Percentiles rank a stretch among this genome's conserved stretches.
These are phyloP conservation scores for Alternaria atra DNA, from an alignment of 2,329 filamentous ascomycete species.

Conservation along the genomic window DNA sequence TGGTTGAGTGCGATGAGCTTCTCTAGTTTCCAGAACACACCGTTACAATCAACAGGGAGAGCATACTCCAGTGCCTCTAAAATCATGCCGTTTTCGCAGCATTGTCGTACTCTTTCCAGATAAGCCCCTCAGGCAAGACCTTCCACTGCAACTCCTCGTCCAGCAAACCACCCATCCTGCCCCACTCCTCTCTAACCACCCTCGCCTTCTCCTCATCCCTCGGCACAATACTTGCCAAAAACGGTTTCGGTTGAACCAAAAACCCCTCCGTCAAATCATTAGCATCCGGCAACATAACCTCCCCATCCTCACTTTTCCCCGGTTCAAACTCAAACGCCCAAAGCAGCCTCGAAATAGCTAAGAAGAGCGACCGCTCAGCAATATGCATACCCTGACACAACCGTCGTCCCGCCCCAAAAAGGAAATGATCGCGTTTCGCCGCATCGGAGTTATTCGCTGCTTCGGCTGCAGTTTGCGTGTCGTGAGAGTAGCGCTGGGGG, in stretches of 20 bases:
- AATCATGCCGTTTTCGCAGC: conserved; percentile 5
- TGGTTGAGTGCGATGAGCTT: background rate
- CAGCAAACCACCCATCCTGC: conserved; percentile 23
- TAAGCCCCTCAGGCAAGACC: conserved; percentile 26
- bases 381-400: conserved; percentile 52
- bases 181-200: conserved; percentile 26
- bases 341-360: conserved; percentile 43
- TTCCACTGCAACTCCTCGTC: conserved; percentile 33
- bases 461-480: conserved; percentile 42
- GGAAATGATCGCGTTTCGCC: conserved; percentile 46
- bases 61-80: background rate
- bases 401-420: conserved; percentile 51
- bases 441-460: conserved; percentile 42
- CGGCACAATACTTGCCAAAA: conserved; percentile 26
- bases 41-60: too few relatives aligned
- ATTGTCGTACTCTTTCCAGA: conserved; percentile 25
- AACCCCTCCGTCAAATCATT: conserved; percentile 29
- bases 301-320: conserved; percentile 3
- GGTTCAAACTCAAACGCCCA: conserved; percentile 45
- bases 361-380: conserved; percentile 43
- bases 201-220: conserved; percentile 18
- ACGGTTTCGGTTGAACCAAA: conserved; percentile 27
- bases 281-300: conserved; percentile 20
- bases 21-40: too few relatives aligned
- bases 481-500: conserved; percentile 51